Conservation (phyloP, 208 protist genomes). For the Acanthamoeba castellanii region DNA sequence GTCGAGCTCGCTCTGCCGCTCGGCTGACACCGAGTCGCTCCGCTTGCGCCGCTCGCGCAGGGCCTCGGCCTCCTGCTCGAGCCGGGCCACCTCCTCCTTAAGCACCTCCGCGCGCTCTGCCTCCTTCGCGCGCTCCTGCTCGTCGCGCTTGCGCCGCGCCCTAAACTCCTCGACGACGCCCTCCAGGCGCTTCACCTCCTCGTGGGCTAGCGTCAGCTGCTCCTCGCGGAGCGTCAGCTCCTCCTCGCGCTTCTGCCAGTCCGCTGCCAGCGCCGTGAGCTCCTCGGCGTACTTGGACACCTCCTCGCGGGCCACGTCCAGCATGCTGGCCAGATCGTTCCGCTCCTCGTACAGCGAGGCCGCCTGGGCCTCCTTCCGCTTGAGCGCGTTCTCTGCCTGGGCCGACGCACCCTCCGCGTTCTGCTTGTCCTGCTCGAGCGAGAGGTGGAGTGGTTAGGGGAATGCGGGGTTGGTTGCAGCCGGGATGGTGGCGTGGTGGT, state of each 20-base stretch:
- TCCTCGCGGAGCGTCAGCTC: neutral
- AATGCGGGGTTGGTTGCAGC: too few relatives aligned
- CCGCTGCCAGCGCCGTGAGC: neutral
- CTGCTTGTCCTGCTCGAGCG: neutral
- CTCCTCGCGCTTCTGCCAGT: conserved; percentile 2
- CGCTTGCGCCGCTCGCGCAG: neutral
- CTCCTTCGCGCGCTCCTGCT: neutral
- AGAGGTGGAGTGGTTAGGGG: too few relatives aligned
- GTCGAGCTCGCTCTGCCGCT: neutral
- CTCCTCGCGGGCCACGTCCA: conserved; percentile 31
- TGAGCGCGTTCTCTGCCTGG: neutral
- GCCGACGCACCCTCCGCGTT: neutral
- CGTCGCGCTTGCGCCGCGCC: neutral
- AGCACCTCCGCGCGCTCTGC: neutral
- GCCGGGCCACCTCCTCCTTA: conserved; percentile 14
- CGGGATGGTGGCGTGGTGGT: too few relatives aligned
- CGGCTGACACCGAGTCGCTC: neutral
- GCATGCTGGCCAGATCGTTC: conserved; percentile 9
- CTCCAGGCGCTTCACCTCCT: conserved; percentile 4
- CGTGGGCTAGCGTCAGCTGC: neutral
- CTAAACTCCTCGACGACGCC: neutral
- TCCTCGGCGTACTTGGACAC: conserved; percentile 16
- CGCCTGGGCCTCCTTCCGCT: conserved; percentile 12
- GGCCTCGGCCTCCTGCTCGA: neutral
- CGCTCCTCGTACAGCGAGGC: neutral